Evolutionary conservation across 257 asterid species (phyloP).

Genomic region (Ligustrum vulgare): DNA sequence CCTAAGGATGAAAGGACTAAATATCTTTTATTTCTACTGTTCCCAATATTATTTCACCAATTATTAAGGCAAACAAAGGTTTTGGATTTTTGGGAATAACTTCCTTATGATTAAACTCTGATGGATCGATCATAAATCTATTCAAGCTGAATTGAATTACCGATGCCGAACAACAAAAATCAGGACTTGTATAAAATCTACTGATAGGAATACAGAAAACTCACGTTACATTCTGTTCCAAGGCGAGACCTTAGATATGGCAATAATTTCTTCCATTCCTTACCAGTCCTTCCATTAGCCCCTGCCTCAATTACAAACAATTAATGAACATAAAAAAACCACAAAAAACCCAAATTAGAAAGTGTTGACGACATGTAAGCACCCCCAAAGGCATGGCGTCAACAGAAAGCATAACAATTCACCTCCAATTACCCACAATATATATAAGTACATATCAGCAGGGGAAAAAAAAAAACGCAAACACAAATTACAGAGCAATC

Average conservation of each 20-base stretch:
- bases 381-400: too few relatives aligned
- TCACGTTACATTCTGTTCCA: slow-evolving; percentile 81
- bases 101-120: neutral
- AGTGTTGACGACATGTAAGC: too few relatives aligned
- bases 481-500: neutral
- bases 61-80: neutral
- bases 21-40: neutral
- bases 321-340: neutral
- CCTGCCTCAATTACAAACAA: slow-evolving; percentile 53
- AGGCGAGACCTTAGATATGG: slow-evolving; percentile 88
- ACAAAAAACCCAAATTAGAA: neutral
- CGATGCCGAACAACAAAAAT: neutral
- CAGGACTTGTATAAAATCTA: neutral
- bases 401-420: neutral
- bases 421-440: neutral
- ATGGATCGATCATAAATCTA: neutral
- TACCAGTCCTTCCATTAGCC: slow-evolving; percentile 91
- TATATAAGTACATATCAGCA: neutral
- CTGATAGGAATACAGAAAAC: slow-evolving; percentile 20
- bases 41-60: neutral
- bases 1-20: neutral
- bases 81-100: neutral
- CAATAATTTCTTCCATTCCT: slow-evolving; percentile 90
- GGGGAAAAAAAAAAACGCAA: neutral
- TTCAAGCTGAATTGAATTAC: neutral